phyloP scores from a whole-genome alignment of 768 basidiomycete genomes.

The Terana coerulea region DNA sequence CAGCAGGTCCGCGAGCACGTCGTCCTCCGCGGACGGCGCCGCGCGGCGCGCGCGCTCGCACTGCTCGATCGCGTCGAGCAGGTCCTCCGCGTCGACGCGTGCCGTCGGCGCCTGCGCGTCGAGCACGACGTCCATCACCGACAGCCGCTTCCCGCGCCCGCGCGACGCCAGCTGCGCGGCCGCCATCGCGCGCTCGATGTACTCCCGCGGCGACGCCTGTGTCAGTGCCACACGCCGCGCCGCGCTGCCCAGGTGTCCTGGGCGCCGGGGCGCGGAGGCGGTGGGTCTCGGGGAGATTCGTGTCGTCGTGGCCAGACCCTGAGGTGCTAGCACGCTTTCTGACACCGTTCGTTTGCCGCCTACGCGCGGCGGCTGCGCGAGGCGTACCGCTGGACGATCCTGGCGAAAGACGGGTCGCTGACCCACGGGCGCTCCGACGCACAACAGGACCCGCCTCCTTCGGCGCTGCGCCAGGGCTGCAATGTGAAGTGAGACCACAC shows the following conservation, averaged over 20 bases:
- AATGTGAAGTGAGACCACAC: no score
- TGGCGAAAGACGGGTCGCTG: background rate
- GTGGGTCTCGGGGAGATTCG: no score
- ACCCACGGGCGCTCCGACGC: background rate
- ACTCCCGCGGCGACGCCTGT: background rate
- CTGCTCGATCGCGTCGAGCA: slow-evolving; percentile 27
- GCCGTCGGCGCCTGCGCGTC: slow-evolving; percentile 32
- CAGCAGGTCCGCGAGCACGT: slow-evolving; percentile 26
- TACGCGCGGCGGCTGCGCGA: background rate
- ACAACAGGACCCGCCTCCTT: background rate
- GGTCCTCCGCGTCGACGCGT: slow-evolving; percentile 28
- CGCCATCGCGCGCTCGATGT: slow-evolving; percentile 19
- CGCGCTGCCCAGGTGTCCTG: no score
- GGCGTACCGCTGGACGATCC: background rate
- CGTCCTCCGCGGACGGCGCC: slow-evolving; percentile 11
- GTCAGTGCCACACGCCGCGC: no score
- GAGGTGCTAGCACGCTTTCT: no score
- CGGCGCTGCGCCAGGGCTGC: background rate
- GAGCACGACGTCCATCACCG: slow-evolving; percentile 46
- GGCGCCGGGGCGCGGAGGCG: no score
- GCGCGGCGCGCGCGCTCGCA: slow-evolving; percentile 6
- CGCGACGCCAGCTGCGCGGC: slow-evolving; percentile 18
- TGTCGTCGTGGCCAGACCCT: no score
- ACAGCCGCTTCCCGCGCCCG: slow-evolving; percentile 30
- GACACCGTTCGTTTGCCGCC: no score